A percentile compares a stretch with the other conserved stretches of the same genome.
phyloP scores from a whole-genome alignment of 2,329 filamentous ascomycete genomes.

The Epichloe sibirici region DNA sequence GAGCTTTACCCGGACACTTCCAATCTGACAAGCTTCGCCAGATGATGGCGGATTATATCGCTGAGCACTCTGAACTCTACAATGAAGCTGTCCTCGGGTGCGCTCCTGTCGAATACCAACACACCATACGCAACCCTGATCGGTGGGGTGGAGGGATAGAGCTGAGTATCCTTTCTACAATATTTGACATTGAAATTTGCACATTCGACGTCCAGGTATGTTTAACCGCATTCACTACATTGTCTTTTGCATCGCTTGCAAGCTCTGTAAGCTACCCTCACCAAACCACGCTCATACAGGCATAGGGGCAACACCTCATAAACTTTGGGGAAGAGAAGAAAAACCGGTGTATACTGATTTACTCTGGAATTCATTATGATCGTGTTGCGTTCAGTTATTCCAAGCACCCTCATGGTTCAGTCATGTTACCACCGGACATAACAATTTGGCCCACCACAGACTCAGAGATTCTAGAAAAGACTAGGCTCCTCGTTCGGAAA shows the following conservation, averaged over 20 bases:
- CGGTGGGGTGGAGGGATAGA: slow-evolving; percentile 91
- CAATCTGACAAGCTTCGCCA: slow-evolving; percentile 50
- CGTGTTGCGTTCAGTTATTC: slow-evolving; percentile 65
- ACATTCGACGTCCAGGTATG: slow-evolving; percentile 62
- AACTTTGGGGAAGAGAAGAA: slow-evolving; percentile 65
- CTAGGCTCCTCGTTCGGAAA: slow-evolving; percentile 50
- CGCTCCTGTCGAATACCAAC: slow-evolving; percentile 62
- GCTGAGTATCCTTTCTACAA: slow-evolving; percentile 68
- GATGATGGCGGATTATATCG: slow-evolving; percentile 69
- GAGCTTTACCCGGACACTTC: slow-evolving; percentile 52
- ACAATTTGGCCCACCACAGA: slow-evolving; percentile 41
- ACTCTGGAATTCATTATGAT: slow-evolving; percentile 91
- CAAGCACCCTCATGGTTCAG: slow-evolving; percentile 40
- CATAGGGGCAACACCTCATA: slow-evolving; percentile 23
- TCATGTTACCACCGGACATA: slow-evolving; percentile 54
- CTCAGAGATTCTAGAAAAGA: slow-evolving; percentile 58
- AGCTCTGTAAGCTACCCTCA: too few relatives aligned
- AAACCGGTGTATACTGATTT: slow-evolving; percentile 68
- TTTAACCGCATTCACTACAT: not conserved
- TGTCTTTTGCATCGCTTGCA: not conserved
- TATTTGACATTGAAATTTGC: slow-evolving; percentile 77
- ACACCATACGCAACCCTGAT: slow-evolving; percentile 66
- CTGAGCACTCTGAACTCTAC: slow-evolving; percentile 59
- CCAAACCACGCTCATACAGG: not conserved
- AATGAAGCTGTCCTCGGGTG: slow-evolving; percentile 64